Evolutionary conservation across 1,284 basidiomycete species (phyloP), one percentile per base, ranked within the genome.

Genomic region (Apiotrichum veenhuisii): DNA sequence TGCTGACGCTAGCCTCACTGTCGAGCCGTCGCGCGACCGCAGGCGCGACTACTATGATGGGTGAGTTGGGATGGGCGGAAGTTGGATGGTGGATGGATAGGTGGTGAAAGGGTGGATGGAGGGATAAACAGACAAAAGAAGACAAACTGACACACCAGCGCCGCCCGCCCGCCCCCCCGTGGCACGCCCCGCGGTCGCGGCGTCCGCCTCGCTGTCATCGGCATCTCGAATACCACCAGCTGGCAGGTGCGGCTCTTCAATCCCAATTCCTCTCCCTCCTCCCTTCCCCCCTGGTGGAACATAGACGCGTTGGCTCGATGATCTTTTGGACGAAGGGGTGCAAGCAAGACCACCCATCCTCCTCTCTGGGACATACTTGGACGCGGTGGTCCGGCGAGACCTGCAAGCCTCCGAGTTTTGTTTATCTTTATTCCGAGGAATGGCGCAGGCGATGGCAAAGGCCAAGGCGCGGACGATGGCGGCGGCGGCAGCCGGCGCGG

Each of bases 1-100:
- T n/a, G 18, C 20, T 23, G 17, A 17, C 15, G 11, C 17, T 25
- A 93, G 91, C 69, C 88, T 95, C 58, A 89, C 92, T 26, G 89
- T 95, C 41, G 89, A 94, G 73, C 90, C 89, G 65, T 89, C 91
- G 5, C 92, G 91, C 72, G 92, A 95, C 68, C 87, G 90, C 42
- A 85, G 88, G 58, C 84, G 90, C 55, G 89, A 91, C 27, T 78
- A 79, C 23, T 88, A 85, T 64, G 88, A 90, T 56, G 78, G 82
- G 85, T 86, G 80, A 52, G 72, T 68, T 17, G 10, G 17, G 22
- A 14, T 26, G 18, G 27, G n/a, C n/a, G n/a, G n/a, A n/a, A n/a
- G n/a, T n/a, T n/a, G n/a, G n/a, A n/a, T n/a, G n/a, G n/a, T n/a
- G n/a, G n/a, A n/a, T n/a, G n/a, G n/a, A n/a, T n/a, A n/a, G n/a